phyloP scores from a whole-genome alignment of 108 stramenopile genomes.

The Pseudonitzschia multiseries region DNA sequence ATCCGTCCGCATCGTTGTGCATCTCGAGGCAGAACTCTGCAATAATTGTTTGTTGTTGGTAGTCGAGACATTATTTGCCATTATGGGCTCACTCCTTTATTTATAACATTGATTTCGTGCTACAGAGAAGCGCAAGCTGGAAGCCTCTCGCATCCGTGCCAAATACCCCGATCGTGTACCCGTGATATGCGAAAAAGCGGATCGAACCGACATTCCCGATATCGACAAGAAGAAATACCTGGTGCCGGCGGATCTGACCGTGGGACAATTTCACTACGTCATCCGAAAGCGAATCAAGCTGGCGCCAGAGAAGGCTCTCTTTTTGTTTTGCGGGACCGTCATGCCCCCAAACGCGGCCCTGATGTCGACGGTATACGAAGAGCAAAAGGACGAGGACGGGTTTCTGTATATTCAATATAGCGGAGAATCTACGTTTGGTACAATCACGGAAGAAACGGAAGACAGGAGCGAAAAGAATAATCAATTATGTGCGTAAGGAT shows the following conservation, averaged over 20 bases:
- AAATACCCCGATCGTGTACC: conserved; percentile 99
- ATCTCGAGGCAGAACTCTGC: too few relatives aligned
- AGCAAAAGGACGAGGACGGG: conserved; percentile 95
- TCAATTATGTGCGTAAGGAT: neutral
- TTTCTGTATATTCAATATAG: conserved; percentile 99
- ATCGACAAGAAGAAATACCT: conserved; percentile 99
- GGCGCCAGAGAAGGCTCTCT: conserved; percentile 89
- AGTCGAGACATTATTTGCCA: too few relatives aligned
- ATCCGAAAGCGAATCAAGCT: conserved; percentile 98
- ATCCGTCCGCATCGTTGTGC: too few relatives aligned
- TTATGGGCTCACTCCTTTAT: too few relatives aligned
- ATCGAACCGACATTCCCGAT: conserved; percentile 95
- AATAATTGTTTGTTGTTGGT: too few relatives aligned
- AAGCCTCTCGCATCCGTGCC: conserved; percentile 89
- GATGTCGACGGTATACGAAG: conserved; percentile 97
- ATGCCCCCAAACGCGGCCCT: conserved; percentile 92
- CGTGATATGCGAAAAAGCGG: conserved; percentile 98
- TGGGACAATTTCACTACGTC: conserved; percentile 98
- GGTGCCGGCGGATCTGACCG: conserved; percentile 94
- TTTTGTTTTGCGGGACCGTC: conserved; percentile 85
- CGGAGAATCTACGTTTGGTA: conserved; percentile 97
- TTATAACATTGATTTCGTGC: too few relatives aligned
- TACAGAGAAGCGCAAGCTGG: conserved; percentile 85
- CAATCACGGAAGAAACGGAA: neutral
- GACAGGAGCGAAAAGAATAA: neutral